Conservation (phyloP, 2,329 filamentous ascomycete species). For the Arthrobotrys musiformis region DNA sequence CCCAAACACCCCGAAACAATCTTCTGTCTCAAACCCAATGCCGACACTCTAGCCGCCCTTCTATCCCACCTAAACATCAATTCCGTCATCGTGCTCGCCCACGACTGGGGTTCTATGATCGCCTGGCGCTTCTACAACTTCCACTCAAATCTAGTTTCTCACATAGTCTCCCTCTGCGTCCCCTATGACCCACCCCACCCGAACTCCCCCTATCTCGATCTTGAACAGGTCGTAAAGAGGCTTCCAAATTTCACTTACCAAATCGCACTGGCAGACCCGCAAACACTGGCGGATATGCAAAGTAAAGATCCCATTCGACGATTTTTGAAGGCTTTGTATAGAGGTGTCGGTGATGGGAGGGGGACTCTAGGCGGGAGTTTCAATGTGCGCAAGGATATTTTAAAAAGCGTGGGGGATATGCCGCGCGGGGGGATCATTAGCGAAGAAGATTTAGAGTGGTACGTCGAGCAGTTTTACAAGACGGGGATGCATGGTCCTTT, state of each 20-base stretch:
- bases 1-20: constrained; percentile 70
- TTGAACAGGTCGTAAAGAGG: constrained; percentile 61
- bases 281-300: constrained; percentile 71
- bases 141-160: constrained; percentile 76
- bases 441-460: constrained; percentile 77
- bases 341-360: constrained; percentile 69
- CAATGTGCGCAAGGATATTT: constrained; percentile 70
- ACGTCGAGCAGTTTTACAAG: constrained; percentile 76
- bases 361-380: constrained; percentile 71
- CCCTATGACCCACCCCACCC: constrained; percentile 72
- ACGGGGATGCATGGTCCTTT: constrained; percentile 81
- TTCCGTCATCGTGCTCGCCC: constrained; percentile 82
- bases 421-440: constrained; percentile 70
- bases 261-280: constrained; percentile 77
- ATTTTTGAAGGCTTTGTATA: constrained; percentile 78
- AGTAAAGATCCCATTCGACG: constrained; percentile 73
- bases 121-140: constrained; percentile 79
- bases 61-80: constrained; percentile 69
- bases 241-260: constrained; percentile 71
- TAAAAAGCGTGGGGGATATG: constrained; percentile 72
- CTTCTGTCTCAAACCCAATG: constrained; percentile 78
- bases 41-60: constrained; percentile 79
- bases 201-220: constrained; percentile 66
- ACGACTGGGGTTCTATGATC: constrained; percentile 86
- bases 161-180: constrained; percentile 83